Conservation (phyloP, 768 basidiomycete species). For the Trametes sanguinea region DNA sequence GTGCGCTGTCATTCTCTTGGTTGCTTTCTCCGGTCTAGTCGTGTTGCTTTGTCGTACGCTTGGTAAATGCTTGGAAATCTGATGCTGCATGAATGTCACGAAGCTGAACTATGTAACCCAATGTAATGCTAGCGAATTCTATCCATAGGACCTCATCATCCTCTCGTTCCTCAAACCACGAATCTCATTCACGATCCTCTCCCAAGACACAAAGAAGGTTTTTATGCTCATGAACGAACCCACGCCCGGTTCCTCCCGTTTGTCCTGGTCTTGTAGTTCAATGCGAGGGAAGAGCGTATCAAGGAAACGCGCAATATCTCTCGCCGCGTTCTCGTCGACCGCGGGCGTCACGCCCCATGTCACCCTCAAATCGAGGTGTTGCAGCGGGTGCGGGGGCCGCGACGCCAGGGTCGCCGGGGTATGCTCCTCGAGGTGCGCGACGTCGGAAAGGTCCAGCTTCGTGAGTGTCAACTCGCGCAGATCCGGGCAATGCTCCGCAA, state of each 20-base stretch:
- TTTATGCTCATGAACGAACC: neutral
- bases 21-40: too few species aligned
- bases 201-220: neutral
- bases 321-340: neutral
- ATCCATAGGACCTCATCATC: neutral
- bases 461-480: constrained; percentile 7
- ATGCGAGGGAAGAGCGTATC: constrained; percentile 15
- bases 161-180: neutral
- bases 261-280: neutral
- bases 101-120: too few species aligned
- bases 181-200: constrained; percentile 1
- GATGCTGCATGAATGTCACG: too few species aligned
- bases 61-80: too few species aligned
- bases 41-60: too few species aligned
- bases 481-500: constrained; percentile 10
- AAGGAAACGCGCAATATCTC: constrained; percentile 8
- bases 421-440: neutral
- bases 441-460: constrained; percentile 1
- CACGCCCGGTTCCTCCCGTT: neutral
- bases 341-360: neutral
- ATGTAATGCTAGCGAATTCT: too few species aligned
- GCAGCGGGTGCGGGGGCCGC: constrained; percentile 4
- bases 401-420: too few species aligned
- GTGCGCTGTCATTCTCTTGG: too few species aligned
- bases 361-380: constrained; percentile 2